phyloP scores from a whole-genome alignment of 192 early-diverging fungal species.

The Geranomyces variabilis region DNA sequence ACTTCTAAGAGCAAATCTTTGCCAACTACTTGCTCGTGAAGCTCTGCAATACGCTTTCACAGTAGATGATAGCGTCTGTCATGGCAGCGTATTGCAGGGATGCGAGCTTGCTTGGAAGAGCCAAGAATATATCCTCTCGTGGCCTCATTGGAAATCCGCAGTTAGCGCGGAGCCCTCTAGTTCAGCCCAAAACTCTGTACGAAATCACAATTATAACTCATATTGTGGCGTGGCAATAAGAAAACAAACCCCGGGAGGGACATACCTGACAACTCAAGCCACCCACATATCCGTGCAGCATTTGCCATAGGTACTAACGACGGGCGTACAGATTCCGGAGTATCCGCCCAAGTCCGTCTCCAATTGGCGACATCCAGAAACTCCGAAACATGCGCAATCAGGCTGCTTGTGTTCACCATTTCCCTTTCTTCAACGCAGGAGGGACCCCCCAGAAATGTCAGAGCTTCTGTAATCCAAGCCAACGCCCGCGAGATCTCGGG shows the following conservation, averaged over 20 bases:
- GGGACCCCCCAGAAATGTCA: background rate
- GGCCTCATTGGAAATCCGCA: too few species aligned
- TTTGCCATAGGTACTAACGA: slow-evolving; percentile 1
- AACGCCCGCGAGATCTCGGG: background rate
- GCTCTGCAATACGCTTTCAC: too few species aligned
- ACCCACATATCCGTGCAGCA: slow-evolving; percentile 6
- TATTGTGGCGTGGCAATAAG: too few species aligned
- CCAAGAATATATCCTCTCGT: too few species aligned
- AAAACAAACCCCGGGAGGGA: background rate
- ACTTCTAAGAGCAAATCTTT: too few species aligned
- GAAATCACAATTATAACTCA: too few species aligned
- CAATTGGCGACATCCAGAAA: background rate
- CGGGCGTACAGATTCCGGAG: background rate
- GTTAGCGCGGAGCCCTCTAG: too few species aligned
- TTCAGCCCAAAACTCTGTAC: too few species aligned
- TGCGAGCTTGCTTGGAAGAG: too few species aligned
- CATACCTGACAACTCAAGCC: slow-evolving; percentile 3
- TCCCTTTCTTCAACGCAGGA: background rate
- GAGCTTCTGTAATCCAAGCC: slow-evolving; percentile 8
- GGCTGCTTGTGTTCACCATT: background rate
- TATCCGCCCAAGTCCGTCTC: background rate
- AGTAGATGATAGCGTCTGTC: too few species aligned
- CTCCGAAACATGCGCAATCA: background rate
- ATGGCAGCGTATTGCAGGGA: too few species aligned
- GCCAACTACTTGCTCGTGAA: too few species aligned